Evolutionary conservation across 2,329 filamentous ascomycete species (phyloP).

Genomic region (Pestalotiopsis sp.): DNA sequence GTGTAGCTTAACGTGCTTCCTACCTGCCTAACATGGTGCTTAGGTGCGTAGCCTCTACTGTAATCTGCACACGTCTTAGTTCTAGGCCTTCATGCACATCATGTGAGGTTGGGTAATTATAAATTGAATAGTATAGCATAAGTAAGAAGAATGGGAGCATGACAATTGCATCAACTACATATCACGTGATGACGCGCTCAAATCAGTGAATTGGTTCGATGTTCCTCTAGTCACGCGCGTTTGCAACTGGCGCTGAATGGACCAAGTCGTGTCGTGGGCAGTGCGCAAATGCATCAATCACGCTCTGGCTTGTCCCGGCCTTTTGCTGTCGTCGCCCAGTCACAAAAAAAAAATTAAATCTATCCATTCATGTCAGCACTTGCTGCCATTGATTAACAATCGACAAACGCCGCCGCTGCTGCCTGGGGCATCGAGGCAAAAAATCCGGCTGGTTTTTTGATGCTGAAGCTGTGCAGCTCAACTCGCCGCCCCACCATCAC

Average conservation of each 20-base stretch:
- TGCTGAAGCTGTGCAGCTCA: background rate
- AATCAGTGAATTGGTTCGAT: background rate
- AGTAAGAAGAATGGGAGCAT: no score
- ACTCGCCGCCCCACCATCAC: background rate
- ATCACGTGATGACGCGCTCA: constrained; percentile 12
- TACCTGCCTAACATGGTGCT: no score
- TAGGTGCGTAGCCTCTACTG: no score
- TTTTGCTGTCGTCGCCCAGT: background rate
- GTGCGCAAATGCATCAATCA: background rate
- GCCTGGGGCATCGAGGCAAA: background rate
- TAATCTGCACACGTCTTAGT: no score
- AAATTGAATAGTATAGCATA: no score
- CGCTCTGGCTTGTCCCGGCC: background rate
- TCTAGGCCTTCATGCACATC: no score
- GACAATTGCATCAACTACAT: background rate
- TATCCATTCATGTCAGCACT: no score
- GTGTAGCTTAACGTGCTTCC: no score
- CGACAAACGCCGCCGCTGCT: background rate
- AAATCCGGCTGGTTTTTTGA: background rate
- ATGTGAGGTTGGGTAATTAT: no score
- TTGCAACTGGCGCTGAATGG: background rate
- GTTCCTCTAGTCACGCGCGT: background rate
- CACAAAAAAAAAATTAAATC: background rate
- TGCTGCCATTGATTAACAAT: background rate
- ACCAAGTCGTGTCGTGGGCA: background rate